phyloP scores from a whole-genome alignment of 2,329 filamentous ascomycete genomes.

The Ceratocystis albifundus region DNA sequence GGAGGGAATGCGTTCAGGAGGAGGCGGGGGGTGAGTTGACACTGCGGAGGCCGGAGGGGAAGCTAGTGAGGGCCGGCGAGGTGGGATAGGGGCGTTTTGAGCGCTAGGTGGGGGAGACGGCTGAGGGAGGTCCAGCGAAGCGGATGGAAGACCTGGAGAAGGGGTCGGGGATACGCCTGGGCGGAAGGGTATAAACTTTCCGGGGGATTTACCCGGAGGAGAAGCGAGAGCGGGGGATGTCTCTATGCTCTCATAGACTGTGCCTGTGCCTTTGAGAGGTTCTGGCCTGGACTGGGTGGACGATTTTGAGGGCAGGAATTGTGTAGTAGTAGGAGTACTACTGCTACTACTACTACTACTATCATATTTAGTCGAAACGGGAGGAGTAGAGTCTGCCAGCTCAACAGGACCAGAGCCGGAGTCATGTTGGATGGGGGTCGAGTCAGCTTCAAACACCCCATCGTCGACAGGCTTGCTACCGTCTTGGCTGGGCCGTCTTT shows the following conservation, averaged over 20 bases:
- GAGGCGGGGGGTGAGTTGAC: neutral
- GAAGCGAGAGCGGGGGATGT: neutral
- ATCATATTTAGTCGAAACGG: neutral
- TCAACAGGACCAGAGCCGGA: neutral
- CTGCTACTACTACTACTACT: no score
- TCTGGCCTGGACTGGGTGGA: neutral
- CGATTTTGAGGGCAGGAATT: neutral
- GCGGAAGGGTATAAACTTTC: slow-evolving; percentile 17
- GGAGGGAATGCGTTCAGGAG: neutral
- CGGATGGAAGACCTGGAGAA: neutral
- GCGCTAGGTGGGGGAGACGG: neutral
- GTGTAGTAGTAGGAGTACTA: neutral
- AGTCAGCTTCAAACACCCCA: slow-evolving; percentile 2
- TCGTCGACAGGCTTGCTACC: neutral
- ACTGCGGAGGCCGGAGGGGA: neutral
- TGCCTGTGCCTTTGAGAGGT: neutral
- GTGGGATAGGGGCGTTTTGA: neutral
- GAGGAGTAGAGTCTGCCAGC: slow-evolving; percentile 2
- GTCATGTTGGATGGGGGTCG: neutral
- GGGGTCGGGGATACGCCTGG: slow-evolving; percentile 8
- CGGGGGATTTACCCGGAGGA: neutral
- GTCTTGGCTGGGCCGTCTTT: neutral
- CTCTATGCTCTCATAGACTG: neutral
- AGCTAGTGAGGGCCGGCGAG: neutral
- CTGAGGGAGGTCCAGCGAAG: neutral